These are phyloP conservation scores for Umbilicaria muhlenbergii DNA, from an alignment of 495 filamentous ascomycete species.

Conservation along the genomic window DNA sequence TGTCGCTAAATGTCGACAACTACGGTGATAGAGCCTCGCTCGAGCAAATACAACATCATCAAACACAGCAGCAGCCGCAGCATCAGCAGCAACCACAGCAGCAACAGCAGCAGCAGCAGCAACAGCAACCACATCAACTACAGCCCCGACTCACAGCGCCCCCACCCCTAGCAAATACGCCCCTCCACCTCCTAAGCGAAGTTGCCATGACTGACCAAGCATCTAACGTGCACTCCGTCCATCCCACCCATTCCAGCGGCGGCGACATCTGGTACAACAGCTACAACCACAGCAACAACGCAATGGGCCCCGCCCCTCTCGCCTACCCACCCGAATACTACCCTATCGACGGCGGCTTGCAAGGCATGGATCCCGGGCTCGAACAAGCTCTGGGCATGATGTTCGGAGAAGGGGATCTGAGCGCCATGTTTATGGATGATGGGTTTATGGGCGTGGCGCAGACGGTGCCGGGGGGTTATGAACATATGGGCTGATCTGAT, in stretches of 20 bases:
- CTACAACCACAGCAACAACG: not conserved
- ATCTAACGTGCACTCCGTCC: constrained; percentile 5
- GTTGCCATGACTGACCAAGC: constrained; percentile 42
- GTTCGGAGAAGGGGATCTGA: constrained; percentile 19
- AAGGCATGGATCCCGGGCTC: constrained; percentile 10
- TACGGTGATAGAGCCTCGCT: not conserved
- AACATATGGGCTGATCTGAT: too few species aligned
- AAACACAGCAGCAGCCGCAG: constrained; percentile 1
- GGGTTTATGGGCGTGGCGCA: constrained; percentile 7
- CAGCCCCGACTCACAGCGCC: too few species aligned
- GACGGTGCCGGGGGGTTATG: not conserved
- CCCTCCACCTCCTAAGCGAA: constrained; percentile 51
- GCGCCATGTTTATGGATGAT: constrained; percentile 2
- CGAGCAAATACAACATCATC: not conserved
- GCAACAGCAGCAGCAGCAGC: too few species aligned
- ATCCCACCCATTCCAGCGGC: constrained; percentile 5
- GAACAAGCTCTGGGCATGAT: constrained; percentile 36
- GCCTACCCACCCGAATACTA: too few species aligned
- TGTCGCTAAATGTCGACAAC: constrained; percentile 3
- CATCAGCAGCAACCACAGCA: not conserved
- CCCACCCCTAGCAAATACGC: constrained; percentile 24
- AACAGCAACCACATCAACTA: too few species aligned
- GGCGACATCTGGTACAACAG: constrained; percentile 4
- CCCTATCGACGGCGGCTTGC: not conserved
- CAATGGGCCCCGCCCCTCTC: too few species aligned